A percentile compares a stretch with the other conserved stretches of the same genome.
phyloP scores from a whole-genome alignment of 805 yeast genomes.

The Kluyveromyces dobzhanskii region DNA sequence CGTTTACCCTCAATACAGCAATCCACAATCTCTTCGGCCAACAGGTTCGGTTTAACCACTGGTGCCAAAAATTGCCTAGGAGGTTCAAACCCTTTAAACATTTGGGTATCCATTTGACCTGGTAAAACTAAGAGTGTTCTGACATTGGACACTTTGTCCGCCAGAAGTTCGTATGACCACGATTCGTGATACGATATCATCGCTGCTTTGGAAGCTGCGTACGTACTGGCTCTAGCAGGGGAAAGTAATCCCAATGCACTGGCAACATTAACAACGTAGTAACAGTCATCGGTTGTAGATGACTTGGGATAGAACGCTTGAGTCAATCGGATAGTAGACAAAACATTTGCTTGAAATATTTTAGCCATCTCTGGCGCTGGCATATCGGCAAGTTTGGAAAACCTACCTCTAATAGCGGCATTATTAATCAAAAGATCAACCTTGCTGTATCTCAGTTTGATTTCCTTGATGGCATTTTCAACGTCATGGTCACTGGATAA shows the following conservation, averaged over 20 bases:
- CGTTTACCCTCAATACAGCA: conserved; percentile 54
- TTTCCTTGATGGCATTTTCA: conserved; percentile 29
- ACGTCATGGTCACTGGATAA: conserved; percentile 45
- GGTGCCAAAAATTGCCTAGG: conserved; percentile 78
- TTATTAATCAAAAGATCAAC: conserved; percentile 70
- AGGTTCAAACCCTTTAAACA: conserved; percentile 70
- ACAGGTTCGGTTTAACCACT: conserved; percentile 47
- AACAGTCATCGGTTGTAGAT: conserved; percentile 41
- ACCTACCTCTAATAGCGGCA: conserved; percentile 65
- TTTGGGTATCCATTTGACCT: conserved; percentile 68
- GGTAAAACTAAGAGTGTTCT: conserved; percentile 71
- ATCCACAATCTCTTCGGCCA: conserved; percentile 48
- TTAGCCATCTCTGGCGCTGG: conserved; percentile 45
- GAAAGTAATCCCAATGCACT: conserved; percentile 73
- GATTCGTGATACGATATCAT: conserved; percentile 78
- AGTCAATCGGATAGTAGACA: conserved; percentile 57
- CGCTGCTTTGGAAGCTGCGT: conserved; percentile 85
- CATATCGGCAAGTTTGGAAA: conserved; percentile 40
- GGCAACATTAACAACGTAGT: conserved; percentile 70
- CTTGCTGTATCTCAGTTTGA: conserved; percentile 31
- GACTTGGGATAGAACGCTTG: conserved; percentile 58
- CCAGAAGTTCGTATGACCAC: conserved; percentile 58
- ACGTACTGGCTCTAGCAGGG: conserved; percentile 68
- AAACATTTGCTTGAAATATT: conserved; percentile 54
- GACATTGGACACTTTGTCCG: conserved; percentile 40